A percentile compares a stretch with the other conserved stretches of the same genome.
phyloP scores from a whole-genome alignment of 768 basidiomycete species.

The Mycena capillaripes region DNA sequence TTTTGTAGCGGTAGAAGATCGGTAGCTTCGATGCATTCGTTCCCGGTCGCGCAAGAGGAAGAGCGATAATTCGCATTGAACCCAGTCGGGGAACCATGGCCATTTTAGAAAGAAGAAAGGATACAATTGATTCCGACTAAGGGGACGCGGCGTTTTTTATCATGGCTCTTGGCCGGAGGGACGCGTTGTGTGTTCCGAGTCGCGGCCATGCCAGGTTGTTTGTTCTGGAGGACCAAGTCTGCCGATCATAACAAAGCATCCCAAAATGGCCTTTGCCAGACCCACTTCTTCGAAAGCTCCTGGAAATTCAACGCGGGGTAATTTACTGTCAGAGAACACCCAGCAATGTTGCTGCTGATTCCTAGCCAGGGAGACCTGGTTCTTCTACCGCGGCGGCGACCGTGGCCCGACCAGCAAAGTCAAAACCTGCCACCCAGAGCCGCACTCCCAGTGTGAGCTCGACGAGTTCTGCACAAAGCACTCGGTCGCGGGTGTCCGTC shows the following conservation, averaged over 20 bases:
- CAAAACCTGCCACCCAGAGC: constrained; percentile 10
- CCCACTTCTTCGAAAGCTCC: constrained; percentile 19
- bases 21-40: constrained; percentile 38
- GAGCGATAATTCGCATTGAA: constrained; percentile 61
- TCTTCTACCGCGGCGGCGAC: not conserved
- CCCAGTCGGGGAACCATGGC: constrained; percentile 1
- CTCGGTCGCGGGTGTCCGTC: not conserved
- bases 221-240: not conserved
- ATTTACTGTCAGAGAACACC: not conserved
- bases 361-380: constrained; percentile 21
- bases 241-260: not conserved
- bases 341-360: not conserved
- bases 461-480: constrained; percentile 14
- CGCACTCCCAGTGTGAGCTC: constrained; percentile 31
- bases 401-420: not conserved
- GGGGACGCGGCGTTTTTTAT: not conserved
- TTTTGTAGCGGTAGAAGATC: constrained; percentile 59
- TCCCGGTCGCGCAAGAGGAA: constrained; percentile 54
- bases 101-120: not conserved
- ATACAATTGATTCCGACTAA: not conserved
- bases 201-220: not conserved
- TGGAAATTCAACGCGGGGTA: constrained; percentile 25
- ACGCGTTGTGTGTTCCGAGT: constrained; percentile 19
- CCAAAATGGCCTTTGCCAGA: constrained; percentile 24
- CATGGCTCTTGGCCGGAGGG: not conserved